These are phyloP conservation scores for Carex parvula DNA, from an alignment of 176 grass and related monocot species.

Conservation along the genomic window DNA sequence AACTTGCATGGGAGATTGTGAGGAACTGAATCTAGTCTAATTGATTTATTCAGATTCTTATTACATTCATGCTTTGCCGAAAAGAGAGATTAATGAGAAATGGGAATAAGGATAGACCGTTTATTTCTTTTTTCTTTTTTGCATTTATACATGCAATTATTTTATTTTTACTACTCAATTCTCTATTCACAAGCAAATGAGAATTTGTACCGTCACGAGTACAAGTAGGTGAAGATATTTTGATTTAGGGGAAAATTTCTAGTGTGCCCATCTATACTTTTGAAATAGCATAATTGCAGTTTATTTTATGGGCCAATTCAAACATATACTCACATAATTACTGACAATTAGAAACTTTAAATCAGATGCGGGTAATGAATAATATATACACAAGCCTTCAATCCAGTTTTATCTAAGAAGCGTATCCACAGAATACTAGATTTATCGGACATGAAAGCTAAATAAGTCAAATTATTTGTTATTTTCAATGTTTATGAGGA, in stretches of 20 bases:
- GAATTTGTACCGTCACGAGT: not conserved
- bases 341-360: not conserved
- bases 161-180: too few species aligned
- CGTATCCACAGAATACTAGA: too few species aligned
- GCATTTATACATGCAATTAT: not conserved
- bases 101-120: not conserved
- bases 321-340: not conserved
- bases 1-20: not conserved
- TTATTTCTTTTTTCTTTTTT: too few species aligned
- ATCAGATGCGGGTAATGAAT: not conserved
- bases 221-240: too few species aligned
- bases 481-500: not conserved
- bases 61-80: not conserved
- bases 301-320: not conserved
- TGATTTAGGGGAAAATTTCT: not conserved
- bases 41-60: too few species aligned
- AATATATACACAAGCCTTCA: not conserved
- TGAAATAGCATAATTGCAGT: not conserved
- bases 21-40: not conserved
- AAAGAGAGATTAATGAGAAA: not conserved
- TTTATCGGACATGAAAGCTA: too few species aligned
- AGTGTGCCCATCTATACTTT: too few species aligned
- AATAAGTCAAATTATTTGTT: not conserved
- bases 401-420: not conserved
- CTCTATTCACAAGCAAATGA: not conserved